Evolutionary conservation across 129 eudicot genomes (phyloP).

Genomic region (Ambrosia trifida): DNA sequence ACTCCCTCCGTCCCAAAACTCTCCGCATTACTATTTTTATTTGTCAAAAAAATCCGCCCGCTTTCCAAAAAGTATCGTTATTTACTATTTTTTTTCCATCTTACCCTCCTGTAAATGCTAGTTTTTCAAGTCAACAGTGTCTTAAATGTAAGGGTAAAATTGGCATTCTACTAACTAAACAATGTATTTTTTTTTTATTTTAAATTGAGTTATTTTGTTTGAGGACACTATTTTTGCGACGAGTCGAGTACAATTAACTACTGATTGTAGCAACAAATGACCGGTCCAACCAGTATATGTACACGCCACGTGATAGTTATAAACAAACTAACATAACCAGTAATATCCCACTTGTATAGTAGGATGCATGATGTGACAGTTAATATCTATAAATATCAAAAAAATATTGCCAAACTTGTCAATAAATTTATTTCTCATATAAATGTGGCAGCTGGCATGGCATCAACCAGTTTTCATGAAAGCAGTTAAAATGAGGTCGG

Average conservation of each 20-base stretch:
- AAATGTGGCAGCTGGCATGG: background rate
- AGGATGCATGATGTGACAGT: background rate
- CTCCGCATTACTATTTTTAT: background rate
- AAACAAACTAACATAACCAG: too few relatives aligned
- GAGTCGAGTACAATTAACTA: too few relatives aligned
- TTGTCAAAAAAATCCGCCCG: background rate
- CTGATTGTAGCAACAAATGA: background rate
- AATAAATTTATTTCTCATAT: background rate
- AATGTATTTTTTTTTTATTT: too few relatives aligned
- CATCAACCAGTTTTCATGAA: background rate
- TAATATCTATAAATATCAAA: background rate
- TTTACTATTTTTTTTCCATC: background rate
- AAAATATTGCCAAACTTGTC: background rate
- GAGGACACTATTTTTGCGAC: too few relatives aligned
- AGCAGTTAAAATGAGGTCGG: background rate
- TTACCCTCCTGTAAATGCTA: background rate
- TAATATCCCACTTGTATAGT: too few relatives aligned
- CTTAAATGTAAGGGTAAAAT: background rate
- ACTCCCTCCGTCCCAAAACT: background rate
- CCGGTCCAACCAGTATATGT: too few relatives aligned
- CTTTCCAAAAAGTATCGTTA: background rate
- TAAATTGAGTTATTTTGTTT: too few relatives aligned
- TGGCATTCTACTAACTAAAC: background rate
- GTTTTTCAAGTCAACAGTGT: background rate
- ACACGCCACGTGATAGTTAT: too few relatives aligned